Percentiles rank a stretch among this genome's conserved stretches.
Conservation (phyloP, 495 filamentous ascomycete genomes). For the Echria macrotheca region DNA sequence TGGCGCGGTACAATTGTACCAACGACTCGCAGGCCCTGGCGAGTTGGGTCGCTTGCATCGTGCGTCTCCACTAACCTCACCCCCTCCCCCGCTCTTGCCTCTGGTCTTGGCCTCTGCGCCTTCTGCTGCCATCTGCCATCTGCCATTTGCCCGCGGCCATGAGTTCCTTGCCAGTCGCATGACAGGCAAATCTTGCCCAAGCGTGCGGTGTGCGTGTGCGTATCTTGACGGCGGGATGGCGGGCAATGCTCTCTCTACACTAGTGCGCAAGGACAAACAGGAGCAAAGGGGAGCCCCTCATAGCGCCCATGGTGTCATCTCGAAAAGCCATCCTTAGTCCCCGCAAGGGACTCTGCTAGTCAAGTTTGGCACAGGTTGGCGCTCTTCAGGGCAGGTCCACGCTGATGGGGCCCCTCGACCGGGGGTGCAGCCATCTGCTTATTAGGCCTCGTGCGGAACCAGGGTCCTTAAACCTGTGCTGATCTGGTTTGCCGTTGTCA, state of each 20-base stretch:
- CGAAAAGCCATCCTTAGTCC: constrained; percentile 1
- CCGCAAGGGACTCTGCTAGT: no score
- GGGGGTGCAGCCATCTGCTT: constrained; percentile 21
- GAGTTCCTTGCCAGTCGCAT: no score
- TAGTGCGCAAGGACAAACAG: not conserved
- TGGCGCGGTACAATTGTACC: no score
- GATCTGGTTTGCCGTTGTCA: not conserved
- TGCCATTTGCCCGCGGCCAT: no score
- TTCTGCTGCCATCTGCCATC: not conserved
- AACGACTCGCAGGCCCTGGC: no score
- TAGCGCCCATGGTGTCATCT: not conserved
- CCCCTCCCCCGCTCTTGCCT: not conserved
- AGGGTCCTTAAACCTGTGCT: constrained; percentile 4
- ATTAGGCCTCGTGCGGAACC: constrained; percentile 14
- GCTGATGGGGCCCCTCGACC: constrained; percentile 13
- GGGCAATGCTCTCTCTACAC: not conserved
- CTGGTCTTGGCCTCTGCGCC: not conserved
- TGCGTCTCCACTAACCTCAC: not conserved
- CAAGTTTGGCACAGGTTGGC: not conserved
- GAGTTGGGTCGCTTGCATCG: no score
- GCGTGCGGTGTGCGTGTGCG: no score
- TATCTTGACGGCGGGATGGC: no score
- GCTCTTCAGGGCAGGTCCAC: constrained; percentile 10
- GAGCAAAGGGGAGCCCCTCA: no score
- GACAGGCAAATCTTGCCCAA: no score